Evolutionary conservation across 1,139 yeast genomes (phyloP).

Genomic region (Debaryomycetaceae sp.): DNA sequence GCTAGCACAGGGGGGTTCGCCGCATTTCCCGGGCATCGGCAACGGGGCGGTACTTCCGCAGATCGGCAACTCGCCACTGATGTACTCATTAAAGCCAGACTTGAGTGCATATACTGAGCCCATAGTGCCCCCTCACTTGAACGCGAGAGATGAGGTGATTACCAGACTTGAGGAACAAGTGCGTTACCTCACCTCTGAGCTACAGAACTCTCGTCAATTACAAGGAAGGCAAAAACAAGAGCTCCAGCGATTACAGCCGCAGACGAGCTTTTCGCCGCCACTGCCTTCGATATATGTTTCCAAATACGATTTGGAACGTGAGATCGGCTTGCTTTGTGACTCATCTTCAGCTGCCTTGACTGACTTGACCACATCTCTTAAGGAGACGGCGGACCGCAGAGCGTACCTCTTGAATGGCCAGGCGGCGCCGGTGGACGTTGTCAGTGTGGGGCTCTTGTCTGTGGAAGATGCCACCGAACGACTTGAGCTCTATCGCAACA

Average conservation of each 20-base stretch:
- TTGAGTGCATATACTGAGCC: too few species aligned
- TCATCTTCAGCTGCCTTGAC: conserved; percentile 24
- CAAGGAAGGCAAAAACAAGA: conserved; percentile 9
- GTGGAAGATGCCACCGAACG: conserved; percentile 47
- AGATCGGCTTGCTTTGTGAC: conserved; percentile 29
- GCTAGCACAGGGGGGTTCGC: too few species aligned
- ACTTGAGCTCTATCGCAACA: conserved; percentile 36
- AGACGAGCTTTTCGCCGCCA: conserved; percentile 9
- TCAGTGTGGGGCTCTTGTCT: conserved; percentile 44
- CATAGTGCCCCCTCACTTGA: conserved; percentile 1
- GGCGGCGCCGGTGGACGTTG: conserved; percentile 34
- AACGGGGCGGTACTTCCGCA: too few species aligned
- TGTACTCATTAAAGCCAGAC: too few species aligned
- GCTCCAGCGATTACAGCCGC: conserved; percentile 7
- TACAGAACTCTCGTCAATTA: conserved; percentile 8
- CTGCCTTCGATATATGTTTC: conserved; percentile 24
- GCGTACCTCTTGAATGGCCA: conserved; percentile 20
- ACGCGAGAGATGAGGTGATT: conserved; percentile 9
- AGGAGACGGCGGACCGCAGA: conserved; percentile 35
- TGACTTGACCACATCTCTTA: conserved; percentile 36
- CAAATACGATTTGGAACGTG: conserved; percentile 33
- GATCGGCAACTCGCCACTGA: too few species aligned
- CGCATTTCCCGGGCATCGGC: too few species aligned
- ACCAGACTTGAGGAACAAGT: conserved; percentile 18
- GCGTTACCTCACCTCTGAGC: conserved; percentile 18